phyloP scores from a whole-genome alignment of 306 rosid genomes.

The Cicer cuneatum region DNA sequence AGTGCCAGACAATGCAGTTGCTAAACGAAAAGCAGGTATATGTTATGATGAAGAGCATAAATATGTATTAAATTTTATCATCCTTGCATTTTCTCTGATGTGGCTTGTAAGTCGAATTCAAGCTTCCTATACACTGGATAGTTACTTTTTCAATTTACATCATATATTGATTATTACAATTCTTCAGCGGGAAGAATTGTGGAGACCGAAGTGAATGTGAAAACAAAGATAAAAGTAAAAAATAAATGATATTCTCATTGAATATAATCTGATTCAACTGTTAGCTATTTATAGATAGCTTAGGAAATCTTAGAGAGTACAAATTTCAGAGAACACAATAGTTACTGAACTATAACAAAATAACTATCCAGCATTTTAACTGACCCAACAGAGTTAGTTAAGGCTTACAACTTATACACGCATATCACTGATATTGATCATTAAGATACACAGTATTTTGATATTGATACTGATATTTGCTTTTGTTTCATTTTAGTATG shows the following conservation, averaged over 20 bases:
- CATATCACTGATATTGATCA: neutral
- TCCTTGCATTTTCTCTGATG: conserved; percentile 34
- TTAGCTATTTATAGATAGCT: conserved; percentile 7
- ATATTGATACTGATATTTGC: conserved; percentile 6
- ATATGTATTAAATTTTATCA: conserved; percentile 11
- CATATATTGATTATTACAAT: neutral
- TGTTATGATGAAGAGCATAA: conserved; percentile 24
- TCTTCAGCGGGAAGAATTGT: neutral
- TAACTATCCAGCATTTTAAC: neutral
- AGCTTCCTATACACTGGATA: conserved; percentile 17
- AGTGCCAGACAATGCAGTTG: conserved; percentile 52
- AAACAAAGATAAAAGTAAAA: neutral
- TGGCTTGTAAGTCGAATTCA: conserved; percentile 24
- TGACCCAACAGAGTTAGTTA: neutral
- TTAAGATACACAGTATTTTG: neutral
- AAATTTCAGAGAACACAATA: neutral
- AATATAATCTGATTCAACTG: neutral
- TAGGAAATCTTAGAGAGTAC: neutral
- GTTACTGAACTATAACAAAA: conserved; percentile 1
- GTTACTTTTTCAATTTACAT: conserved; percentile 16
- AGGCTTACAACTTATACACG: neutral
- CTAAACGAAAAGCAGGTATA: conserved; percentile 89
- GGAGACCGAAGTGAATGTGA: neutral
- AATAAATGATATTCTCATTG: neutral
- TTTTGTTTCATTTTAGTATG: conserved; percentile 26